Conservation (phyloP, 2,329 filamentous ascomycete genomes). For the Aureobasidium sp. region DNA sequence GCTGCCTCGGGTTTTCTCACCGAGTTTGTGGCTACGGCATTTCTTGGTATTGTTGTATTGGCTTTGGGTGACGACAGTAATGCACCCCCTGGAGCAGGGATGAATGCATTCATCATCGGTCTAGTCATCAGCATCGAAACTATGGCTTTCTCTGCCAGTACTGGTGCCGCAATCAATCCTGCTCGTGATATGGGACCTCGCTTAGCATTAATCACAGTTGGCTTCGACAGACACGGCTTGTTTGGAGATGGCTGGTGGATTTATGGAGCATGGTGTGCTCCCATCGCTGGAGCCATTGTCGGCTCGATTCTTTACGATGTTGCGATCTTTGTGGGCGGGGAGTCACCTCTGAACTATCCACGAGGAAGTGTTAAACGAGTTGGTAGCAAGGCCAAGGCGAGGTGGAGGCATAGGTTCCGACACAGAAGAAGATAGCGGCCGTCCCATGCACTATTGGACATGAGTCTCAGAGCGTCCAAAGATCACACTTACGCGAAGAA, state of each 20-base stretch:
- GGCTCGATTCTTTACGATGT: conserved; percentile 44
- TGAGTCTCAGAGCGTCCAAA: conserved; percentile 1
- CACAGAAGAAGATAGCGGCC: neutral
- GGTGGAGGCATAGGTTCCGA: conserved; percentile 9
- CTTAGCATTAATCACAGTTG: conserved; percentile 39
- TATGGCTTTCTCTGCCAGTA: conserved; percentile 41
- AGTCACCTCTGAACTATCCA: conserved; percentile 46
- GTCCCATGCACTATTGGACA: neutral
- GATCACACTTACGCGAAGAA: neutral
- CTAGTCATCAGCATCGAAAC: conserved; percentile 34
- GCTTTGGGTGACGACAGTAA: conserved; percentile 29
- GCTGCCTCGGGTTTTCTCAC: conserved; percentile 43
- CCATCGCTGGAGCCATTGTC: conserved; percentile 36
- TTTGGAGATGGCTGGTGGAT: conserved; percentile 41
- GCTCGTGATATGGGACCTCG: conserved; percentile 46
- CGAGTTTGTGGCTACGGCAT: conserved; percentile 40
- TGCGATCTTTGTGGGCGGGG: conserved; percentile 43
- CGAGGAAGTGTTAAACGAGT: conserved; percentile 25
- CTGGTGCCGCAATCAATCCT: conserved; percentile 44
- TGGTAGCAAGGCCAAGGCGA: conserved; percentile 19
- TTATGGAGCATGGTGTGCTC: conserved; percentile 39
- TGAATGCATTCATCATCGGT: conserved; percentile 46
- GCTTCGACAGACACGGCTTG: conserved; percentile 32
- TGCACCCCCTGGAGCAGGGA: conserved; percentile 39
- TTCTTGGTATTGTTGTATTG: conserved; percentile 38